Conservation (phyloP, 257 asterid species). For the Euphrasia confusa region DNA sequence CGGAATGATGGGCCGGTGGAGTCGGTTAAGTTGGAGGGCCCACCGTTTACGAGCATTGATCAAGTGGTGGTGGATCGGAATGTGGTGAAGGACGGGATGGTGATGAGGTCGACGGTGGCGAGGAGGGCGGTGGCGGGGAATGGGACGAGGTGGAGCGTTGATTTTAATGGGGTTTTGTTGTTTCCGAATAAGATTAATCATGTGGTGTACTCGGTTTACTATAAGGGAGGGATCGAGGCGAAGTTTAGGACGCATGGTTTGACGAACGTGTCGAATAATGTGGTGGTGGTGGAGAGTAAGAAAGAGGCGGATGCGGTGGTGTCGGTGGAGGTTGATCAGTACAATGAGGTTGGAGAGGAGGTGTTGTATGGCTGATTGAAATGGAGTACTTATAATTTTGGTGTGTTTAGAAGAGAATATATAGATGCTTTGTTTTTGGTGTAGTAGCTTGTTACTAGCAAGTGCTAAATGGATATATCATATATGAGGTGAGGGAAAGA, state of each 20-base stretch:
- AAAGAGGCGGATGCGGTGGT: conserved; percentile 33
- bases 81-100: conserved; percentile 44
- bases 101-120: conserved; percentile 43
- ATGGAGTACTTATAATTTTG: no score
- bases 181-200: conserved; percentile 49
- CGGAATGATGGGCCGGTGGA: conserved; percentile 26
- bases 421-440: no score
- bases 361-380: no score
- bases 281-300: conserved; percentile 48
- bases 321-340: conserved; percentile 54
- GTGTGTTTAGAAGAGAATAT: no score
- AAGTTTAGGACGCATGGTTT: conserved; percentile 37
- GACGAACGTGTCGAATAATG: conserved; percentile 45
- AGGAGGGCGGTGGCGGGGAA: conserved; percentile 42
- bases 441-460: no score
- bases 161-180: conserved; percentile 39
- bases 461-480: no score
- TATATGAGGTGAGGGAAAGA: no score
- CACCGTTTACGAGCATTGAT: conserved; percentile 35
- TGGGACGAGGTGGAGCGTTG: conserved; percentile 54
- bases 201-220: conserved; percentile 39
- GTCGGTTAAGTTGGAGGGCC: conserved; percentile 35
- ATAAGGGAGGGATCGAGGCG: background rate
- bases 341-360: conserved; percentile 41
- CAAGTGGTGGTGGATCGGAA: conserved; percentile 52